These are phyloP conservation scores for Beta lomatogona DNA, from an alignment of 179 eudicot species.

Conservation along the genomic window DNA sequence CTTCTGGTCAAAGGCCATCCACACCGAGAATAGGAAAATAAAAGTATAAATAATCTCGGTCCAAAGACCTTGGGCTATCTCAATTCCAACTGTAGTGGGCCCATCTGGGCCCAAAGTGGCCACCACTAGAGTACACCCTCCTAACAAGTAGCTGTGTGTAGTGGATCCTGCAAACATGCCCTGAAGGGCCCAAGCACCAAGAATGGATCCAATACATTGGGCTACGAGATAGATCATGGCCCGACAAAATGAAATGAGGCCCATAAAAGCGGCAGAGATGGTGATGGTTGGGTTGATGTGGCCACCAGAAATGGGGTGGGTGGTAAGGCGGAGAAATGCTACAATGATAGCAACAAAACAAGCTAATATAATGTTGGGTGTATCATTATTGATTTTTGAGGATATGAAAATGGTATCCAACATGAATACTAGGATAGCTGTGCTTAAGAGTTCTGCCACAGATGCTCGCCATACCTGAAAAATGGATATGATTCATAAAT, in stretches of 20 bases:
- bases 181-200: constrained; percentile 36
- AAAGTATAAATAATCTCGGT: constrained; percentile 34
- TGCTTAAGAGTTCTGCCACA: constrained; percentile 32
- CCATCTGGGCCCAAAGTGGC: constrained; percentile 32
- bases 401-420: constrained; percentile 32
- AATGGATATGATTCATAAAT: not conserved
- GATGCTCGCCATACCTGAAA: constrained; percentile 40
- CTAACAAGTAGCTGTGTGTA: constrained; percentile 27
- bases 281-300: constrained; percentile 34
- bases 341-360: constrained; percentile 26
- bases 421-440: constrained; percentile 37
- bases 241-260: constrained; percentile 31
- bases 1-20: constrained; percentile 32
- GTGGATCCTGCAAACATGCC: constrained; percentile 26
- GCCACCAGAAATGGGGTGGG: constrained; percentile 34
- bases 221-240: constrained; percentile 35
- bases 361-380: constrained; percentile 33
- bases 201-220: constrained; percentile 35
- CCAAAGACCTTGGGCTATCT: constrained; percentile 32
- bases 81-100: constrained; percentile 28
- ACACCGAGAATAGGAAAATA: constrained; percentile 32
- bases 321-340: constrained; percentile 35
- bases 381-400: constrained; percentile 25
- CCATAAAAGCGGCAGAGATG: constrained; percentile 34
- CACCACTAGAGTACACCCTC: constrained; percentile 34